These are phyloP conservation scores for Yarrowia yakushimensis DNA, from an alignment of 805 yeast genomes.

Conservation along the genomic window DNA sequence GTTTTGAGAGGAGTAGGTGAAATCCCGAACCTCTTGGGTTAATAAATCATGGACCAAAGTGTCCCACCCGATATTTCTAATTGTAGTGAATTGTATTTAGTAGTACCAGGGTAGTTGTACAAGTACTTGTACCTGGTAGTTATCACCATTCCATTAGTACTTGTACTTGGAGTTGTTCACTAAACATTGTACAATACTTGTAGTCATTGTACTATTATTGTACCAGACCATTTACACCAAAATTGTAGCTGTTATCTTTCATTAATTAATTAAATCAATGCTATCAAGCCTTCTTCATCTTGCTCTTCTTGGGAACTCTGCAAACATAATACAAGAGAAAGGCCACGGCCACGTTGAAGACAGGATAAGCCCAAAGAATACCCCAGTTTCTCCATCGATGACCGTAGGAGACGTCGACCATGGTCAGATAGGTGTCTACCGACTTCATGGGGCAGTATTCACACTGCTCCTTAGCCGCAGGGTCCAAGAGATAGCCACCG, in stretches of 20 bases:
- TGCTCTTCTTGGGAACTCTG: conserved; percentile 54
- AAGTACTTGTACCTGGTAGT: no score
- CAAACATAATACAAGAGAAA: conserved; percentile 55
- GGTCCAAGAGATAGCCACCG: conserved; percentile 46
- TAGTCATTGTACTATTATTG: not conserved
- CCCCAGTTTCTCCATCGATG: conserved; percentile 59
- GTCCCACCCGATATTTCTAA: no score
- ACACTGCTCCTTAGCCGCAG: conserved; percentile 50
- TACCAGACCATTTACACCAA: no score
- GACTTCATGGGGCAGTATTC: conserved; percentile 53
- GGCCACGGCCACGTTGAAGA: conserved; percentile 46
- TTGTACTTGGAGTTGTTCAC: no score
- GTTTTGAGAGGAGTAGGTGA: not conserved
- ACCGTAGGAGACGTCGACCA: conserved; percentile 35
- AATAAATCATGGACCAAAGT: not conserved
- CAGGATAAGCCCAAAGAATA: conserved; percentile 49
- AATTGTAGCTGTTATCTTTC: no score
- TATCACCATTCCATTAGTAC: no score
- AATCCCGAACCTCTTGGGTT: not conserved
- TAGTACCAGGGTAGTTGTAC: no score
- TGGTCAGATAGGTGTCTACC: conserved; percentile 59
- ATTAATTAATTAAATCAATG: no score
- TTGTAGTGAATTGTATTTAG: no score
- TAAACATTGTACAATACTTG: no score
- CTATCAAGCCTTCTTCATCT: not conserved